Percentiles rank a stretch among this genome's conserved stretches.
phyloP scores from a whole-genome alignment of 2,329 filamentous ascomycete species.

The Trichothecium sympodiale region DNA sequence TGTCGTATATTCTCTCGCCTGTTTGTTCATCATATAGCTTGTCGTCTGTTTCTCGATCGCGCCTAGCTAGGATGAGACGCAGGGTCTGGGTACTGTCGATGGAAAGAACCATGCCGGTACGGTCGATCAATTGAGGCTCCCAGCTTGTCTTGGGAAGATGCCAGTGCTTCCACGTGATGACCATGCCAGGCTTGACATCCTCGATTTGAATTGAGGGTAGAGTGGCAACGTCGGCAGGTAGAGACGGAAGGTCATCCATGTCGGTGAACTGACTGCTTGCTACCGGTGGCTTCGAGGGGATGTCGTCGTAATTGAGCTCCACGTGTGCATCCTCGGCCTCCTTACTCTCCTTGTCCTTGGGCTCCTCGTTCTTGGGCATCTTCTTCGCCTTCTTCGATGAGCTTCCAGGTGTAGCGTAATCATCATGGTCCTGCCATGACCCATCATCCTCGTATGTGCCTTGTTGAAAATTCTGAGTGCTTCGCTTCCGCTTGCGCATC shows the following conservation, averaged over 20 bases:
- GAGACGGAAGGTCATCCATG: conserved; percentile 49
- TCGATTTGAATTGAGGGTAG: conserved; percentile 39
- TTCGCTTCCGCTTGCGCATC: conserved; percentile 38
- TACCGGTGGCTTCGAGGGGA: conserved; percentile 12
- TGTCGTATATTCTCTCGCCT: conserved; percentile 63
- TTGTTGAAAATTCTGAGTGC: conserved; percentile 18
- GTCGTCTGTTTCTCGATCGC: conserved; percentile 50
- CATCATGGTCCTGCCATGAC: conserved; percentile 20
- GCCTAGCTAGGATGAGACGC: conserved; percentile 53
- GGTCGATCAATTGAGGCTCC: conserved; percentile 51
- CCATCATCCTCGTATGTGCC: conserved; percentile 17
- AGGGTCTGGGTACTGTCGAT: conserved; percentile 40
- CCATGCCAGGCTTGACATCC: conserved; percentile 44
- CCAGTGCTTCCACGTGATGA: conserved; percentile 59
- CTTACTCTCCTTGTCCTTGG: no score
- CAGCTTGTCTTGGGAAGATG: conserved; percentile 52
- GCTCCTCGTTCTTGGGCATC: conserved; percentile 4
- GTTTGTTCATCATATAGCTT: conserved; percentile 54
- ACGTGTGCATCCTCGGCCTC: conserved; percentile 14
- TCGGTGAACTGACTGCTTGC: conserved; percentile 33
- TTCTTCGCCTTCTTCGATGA: conserved; percentile 25
- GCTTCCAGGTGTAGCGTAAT: conserved; percentile 21
- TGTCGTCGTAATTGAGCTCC: conserved; percentile 28
- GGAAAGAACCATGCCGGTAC: conserved; percentile 56
- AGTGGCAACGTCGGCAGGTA: conserved; percentile 45